Evolutionary conservation across 768 basidiomycete species (phyloP), one percentile per base, ranked within the genome.

Genomic region (Boletus reticulatus): DNA sequence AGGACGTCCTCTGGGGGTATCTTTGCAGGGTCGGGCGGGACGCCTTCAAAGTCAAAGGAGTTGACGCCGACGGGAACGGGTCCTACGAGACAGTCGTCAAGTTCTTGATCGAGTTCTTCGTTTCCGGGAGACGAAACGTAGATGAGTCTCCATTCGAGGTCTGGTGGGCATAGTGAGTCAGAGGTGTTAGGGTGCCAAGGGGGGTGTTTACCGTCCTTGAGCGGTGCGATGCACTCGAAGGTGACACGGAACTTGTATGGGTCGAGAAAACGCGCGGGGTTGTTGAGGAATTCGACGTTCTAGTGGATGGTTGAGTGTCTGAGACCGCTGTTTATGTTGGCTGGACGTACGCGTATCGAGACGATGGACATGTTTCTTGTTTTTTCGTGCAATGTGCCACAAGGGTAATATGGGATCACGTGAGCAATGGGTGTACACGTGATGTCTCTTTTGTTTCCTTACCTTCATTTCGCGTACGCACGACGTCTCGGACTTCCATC

Each of bases 61-160:
- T 98, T 98, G 65, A 98, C 84, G 49, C 97, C 97, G n/a, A 87
- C 80, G 14, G 97, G 97, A 24, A 99, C 91, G 4, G 97, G 97
- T 2, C 97, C 97, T 32, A 99, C 97, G 63, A 98, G 87, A 72
- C 94, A 98, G 66, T 93, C 92, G 72, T 99, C 97, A 22, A 99
- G 83, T 71, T 98, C 97, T 70, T 99, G 97, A 72, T 99, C 97
- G 47, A 89, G 88, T 39, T 89, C 86, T 65, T 93, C 90, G 68
- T 91, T 83, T 11, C 88, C 94, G 0, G 96, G 95, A 4, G 89
- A 93, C 2, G 97, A 93, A 50, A 98, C 96, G 71, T 96, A 98
- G 44, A 97, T 94, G 61, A 99, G 87, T 61, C 87, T 87, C 97
- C 97, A 99, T 72, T 99, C 97, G 59, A 99, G 84, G 73, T 99